Evolutionary conservation across 2,329 filamentous ascomycete genomes (phyloP).

Genomic region (Ampelomyces quisqualis): DNA sequence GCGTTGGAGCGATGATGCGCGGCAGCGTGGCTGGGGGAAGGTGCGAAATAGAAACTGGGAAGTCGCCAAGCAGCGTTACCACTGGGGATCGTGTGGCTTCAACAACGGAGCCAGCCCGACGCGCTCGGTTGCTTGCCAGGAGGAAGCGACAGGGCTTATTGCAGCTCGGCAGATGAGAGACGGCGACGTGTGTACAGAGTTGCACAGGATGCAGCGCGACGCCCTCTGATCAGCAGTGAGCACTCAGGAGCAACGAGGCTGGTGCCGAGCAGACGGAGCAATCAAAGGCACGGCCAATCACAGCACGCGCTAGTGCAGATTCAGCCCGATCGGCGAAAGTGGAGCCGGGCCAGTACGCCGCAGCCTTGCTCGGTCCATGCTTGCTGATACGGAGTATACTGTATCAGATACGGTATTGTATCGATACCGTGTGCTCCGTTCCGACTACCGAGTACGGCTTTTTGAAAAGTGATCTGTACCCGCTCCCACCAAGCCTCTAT

Average conservation of each 20-base stretch:
- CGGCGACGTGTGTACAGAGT: slow-evolving; percentile 5
- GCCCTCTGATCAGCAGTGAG: slow-evolving; percentile 1
- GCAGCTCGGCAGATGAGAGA: slow-evolving; percentile 7
- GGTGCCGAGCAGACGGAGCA: slow-evolving; percentile 14
- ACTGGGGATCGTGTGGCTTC: slow-evolving; percentile 15
- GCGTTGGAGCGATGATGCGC: slow-evolving; percentile 22
- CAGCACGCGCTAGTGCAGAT: no score
- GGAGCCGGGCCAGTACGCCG: slow-evolving; percentile 13
- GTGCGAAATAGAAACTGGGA: slow-evolving; percentile 20
- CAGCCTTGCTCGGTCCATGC: no score
- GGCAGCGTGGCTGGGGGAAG: slow-evolving; percentile 23
- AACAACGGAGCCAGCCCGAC: slow-evolving; percentile 1
- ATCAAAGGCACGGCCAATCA: slow-evolving; percentile 19
- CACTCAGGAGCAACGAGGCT: slow-evolving; percentile 14
- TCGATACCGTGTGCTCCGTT: no score
- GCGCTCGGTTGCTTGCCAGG: not conserved
- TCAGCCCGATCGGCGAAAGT: slow-evolving; percentile 10
- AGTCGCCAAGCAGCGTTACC: slow-evolving; percentile 18
- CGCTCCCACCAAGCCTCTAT: no score
- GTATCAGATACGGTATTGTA: no score
- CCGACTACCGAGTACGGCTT: no score
- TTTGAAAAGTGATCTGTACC: no score
- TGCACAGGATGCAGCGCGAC: slow-evolving; percentile 5
- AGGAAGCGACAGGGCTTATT: not conserved
- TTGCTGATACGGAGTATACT: no score